Evolutionary conservation across 352 stramenopile genomes (phyloP).

Genomic region (Aphanomyces cochlioides): DNA sequence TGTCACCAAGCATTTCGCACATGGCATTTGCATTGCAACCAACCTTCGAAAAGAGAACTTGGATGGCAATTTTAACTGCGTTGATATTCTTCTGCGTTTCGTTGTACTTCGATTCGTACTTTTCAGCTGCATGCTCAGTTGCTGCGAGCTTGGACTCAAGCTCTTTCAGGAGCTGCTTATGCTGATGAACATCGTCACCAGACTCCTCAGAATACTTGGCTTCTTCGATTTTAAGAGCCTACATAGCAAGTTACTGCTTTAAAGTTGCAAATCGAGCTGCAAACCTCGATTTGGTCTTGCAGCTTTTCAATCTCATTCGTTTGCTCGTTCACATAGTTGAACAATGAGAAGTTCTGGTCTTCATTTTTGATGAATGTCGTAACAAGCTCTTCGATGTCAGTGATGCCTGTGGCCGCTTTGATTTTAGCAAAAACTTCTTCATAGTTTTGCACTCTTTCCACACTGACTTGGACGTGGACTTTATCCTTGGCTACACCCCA

Average conservation of each 20-base stretch:
- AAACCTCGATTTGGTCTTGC: slow-evolving; percentile 69
- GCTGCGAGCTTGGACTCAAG: slow-evolving; percentile 77
- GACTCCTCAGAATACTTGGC: slow-evolving; percentile 78
- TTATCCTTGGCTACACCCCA: slow-evolving; percentile 85
- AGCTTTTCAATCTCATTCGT: slow-evolving; percentile 92
- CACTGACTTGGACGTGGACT: slow-evolving; percentile 81
- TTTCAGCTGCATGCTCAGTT: slow-evolving; percentile 80
- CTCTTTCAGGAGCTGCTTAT: slow-evolving; percentile 86
- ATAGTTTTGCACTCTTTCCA: slow-evolving; percentile 92
- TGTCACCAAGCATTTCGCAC: slow-evolving; percentile 82
- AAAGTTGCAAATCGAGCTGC: slow-evolving; percentile 31
- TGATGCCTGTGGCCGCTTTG: slow-evolving; percentile 87
- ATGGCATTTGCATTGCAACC: slow-evolving; percentile 78
- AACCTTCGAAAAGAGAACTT: slow-evolving; percentile 71
- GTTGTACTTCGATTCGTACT: slow-evolving; percentile 88
- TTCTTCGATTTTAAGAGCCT: slow-evolving; percentile 63
- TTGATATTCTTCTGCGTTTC: slow-evolving; percentile 86
- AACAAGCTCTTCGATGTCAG: slow-evolving; percentile 90
- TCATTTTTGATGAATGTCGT: slow-evolving; percentile 94
- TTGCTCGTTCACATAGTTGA: slow-evolving; percentile 95
- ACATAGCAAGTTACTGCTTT: background rate
- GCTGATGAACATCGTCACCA: slow-evolving; percentile 82
- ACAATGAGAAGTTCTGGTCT: slow-evolving; percentile 95
- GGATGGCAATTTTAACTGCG: slow-evolving; percentile 81
- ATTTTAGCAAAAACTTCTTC: slow-evolving; percentile 95